Evolutionary conservation across 805 yeast species (phyloP).

Genomic region (Zygotorulaspora chibaensis): DNA sequence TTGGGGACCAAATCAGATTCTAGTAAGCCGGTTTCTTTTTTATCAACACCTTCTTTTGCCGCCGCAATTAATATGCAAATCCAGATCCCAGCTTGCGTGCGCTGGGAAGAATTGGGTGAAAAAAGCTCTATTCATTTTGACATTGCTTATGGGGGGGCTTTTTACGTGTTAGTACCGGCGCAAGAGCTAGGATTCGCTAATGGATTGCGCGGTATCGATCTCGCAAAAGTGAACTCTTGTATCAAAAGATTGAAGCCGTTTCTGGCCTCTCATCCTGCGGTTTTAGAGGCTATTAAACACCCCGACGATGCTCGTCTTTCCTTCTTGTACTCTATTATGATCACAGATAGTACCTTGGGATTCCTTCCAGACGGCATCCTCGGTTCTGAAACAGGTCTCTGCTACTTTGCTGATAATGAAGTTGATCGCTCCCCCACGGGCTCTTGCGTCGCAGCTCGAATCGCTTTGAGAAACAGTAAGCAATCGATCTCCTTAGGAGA

Average conservation of each 20-base stretch:
- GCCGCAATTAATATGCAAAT: neutral
- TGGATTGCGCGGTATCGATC: neutral
- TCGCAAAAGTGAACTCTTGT: neutral
- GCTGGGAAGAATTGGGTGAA: neutral
- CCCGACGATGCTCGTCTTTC: neutral
- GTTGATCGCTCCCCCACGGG: constrained; percentile 4
- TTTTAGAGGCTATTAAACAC: neutral
- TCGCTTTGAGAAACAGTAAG: neutral
- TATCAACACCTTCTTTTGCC: neutral
- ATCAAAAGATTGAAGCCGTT: neutral
- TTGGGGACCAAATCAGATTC: neutral
- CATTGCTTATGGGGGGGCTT: constrained; percentile 1
- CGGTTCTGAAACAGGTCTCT: constrained; percentile 1
- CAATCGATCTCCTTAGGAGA: neutral
- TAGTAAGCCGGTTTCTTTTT: neutral
- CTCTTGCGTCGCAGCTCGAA: constrained; percentile 4
- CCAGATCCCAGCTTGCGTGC: neutral
- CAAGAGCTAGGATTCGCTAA: neutral
- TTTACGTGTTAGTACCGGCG: neutral
- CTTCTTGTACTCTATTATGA: constrained; percentile 1
- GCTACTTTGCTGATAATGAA: constrained; percentile 5
- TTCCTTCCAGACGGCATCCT: neutral
- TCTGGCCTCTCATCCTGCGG: neutral
- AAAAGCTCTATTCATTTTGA: neutral
- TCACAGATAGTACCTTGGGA: neutral